A percentile compares a stretch with the other conserved stretches of the same genome.
Evolutionary conservation across 257 asterid genomes (phyloP).

Genomic region (Cordia subcordata): DNA sequence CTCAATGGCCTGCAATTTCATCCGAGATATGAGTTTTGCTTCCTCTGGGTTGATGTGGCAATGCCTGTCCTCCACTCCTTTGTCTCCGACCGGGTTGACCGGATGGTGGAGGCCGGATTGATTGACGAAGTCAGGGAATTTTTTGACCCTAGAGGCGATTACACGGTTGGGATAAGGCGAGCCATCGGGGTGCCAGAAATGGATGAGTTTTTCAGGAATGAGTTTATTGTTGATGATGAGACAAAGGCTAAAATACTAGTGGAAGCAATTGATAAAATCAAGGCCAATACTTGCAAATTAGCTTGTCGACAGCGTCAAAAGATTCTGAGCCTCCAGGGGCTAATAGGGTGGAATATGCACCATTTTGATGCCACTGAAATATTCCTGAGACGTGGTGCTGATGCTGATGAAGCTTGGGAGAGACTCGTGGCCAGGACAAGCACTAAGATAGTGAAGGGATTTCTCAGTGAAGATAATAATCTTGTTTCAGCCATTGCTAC

Average conservation of each 20-base stretch:
- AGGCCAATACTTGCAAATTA: constrained; percentile 16
- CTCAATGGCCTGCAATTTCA: not conserved
- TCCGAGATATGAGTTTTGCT: constrained; percentile 9
- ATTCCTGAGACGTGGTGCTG: not conserved
- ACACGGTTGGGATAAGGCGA: not conserved
- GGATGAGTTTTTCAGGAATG: constrained; percentile 13
- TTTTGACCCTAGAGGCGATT: constrained; percentile 7
- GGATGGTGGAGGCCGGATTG: constrained; percentile 15
- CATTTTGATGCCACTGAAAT: constrained; percentile 19
- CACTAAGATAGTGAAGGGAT: constrained; percentile 2
- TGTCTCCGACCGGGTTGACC: constrained; percentile 10
- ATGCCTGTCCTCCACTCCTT: constrained; percentile 6
- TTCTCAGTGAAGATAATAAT: not conserved
- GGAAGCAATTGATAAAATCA: constrained; percentile 16
- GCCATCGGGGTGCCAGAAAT: constrained; percentile 18
- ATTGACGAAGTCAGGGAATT: constrained; percentile 10
- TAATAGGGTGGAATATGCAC: constrained; percentile 14
- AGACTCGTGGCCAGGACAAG: constrained; percentile 4
- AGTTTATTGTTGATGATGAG: constrained; percentile 2
- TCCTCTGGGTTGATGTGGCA: constrained; percentile 15
- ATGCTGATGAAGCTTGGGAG: constrained; percentile 14
- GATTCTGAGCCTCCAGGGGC: constrained; percentile 8
- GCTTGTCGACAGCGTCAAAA: constrained; percentile 16
- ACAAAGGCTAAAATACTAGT: constrained; percentile 4
- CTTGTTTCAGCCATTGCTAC: not conserved